phyloP scores from a whole-genome alignment of 139 green algal genomes.

The Mychonastes homosphaera region DNA sequence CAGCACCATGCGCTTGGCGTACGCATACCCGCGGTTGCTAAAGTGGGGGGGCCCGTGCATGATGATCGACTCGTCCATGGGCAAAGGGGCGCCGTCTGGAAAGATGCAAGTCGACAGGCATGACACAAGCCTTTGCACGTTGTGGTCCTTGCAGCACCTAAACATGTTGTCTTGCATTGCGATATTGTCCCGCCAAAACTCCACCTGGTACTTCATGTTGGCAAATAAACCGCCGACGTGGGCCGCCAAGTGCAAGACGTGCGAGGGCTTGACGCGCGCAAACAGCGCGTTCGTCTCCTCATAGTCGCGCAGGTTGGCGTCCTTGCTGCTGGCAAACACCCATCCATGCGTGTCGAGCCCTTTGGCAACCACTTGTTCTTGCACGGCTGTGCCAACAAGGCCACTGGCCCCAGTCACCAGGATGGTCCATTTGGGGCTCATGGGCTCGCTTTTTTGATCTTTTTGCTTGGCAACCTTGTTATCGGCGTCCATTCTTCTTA shows the following conservation, averaged over 20 bases:
- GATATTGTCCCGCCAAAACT: constrained; percentile 42
- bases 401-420: too few relatives aligned
- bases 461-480: too few relatives aligned
- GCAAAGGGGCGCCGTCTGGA: constrained; percentile 43
- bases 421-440: too few relatives aligned
- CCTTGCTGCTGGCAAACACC: constrained; percentile 34
- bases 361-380: too few relatives aligned
- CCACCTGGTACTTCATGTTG: constrained; percentile 40
- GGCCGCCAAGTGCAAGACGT: constrained; percentile 42
- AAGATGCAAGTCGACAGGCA: constrained; percentile 51
- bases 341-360: too few relatives aligned
- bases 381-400: too few relatives aligned
- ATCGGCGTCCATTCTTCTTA: too few relatives aligned
- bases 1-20: constrained; percentile 42
- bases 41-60: constrained; percentile 41
- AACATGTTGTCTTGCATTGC: constrained; percentile 48
- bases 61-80: constrained; percentile 49
- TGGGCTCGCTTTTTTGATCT: too few relatives aligned
- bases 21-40: constrained; percentile 42
- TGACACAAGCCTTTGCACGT: constrained; percentile 41
- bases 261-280: constrained; percentile 33
- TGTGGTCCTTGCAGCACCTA: constrained; percentile 25
- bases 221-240: constrained; percentile 41
- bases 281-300: constrained; percentile 30
- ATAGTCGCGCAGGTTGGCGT: constrained; percentile 30